These are phyloP conservation scores for Backusella tuberculispora DNA, from an alignment of 192 early-diverging fungal species.

Conservation along the genomic window DNA sequence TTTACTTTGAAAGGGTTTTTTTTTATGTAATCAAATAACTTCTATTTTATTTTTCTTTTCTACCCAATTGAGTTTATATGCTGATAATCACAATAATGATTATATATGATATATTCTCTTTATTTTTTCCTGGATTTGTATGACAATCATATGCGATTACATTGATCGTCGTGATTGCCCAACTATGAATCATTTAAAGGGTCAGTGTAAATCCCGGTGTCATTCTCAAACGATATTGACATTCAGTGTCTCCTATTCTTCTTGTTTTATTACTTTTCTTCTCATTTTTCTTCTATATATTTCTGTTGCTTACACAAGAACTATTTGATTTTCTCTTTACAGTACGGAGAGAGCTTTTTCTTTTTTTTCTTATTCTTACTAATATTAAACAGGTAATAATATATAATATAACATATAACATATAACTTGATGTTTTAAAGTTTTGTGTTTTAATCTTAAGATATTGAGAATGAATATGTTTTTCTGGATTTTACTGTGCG, in stretches of 20 bases:
- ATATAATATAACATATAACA: too few relatives aligned
- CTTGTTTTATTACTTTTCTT: too few relatives aligned
- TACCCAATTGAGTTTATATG: neutral
- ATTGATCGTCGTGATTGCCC: neutral
- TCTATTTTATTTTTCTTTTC: neutral
- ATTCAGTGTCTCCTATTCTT: too few relatives aligned
- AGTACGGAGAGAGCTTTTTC: neutral
- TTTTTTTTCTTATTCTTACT: neutral
- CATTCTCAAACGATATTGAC: too few relatives aligned
- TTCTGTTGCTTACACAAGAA: neutral
- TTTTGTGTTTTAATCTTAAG: too few relatives aligned
- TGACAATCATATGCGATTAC: neutral
- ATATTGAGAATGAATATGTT: neutral
- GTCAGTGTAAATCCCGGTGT: too few relatives aligned
- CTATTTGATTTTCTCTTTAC: neutral
- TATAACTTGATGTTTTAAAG: too few relatives aligned
- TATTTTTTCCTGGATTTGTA: neutral
- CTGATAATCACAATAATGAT: neutral
- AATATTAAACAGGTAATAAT: neutral
- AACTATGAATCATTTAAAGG: too few relatives aligned
- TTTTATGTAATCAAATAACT: too few relatives aligned
- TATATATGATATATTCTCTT: neutral
- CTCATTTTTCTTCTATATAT: too few relatives aligned
- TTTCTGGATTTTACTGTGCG: neutral
- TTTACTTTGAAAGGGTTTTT: neutral